phyloP scores from a whole-genome alignment of 2,329 filamentous ascomycete genomes.

The Epichloe festucae region DNA sequence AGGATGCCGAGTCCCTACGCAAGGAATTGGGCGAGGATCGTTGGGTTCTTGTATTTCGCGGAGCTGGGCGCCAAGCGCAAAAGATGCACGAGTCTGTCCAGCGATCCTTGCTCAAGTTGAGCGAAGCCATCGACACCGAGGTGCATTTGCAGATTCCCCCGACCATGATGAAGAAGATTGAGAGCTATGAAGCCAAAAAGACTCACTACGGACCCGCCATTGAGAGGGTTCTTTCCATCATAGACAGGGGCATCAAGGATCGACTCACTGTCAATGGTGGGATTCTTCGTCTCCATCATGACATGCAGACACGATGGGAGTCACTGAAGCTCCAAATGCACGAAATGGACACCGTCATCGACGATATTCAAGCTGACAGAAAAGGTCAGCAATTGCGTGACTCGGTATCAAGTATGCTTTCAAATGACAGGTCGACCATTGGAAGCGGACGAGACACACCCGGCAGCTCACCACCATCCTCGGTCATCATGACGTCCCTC shows the following conservation, averaged over 20 bases:
- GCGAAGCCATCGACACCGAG: constrained; percentile 63
- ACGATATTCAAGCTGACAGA: constrained; percentile 53
- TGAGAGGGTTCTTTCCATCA: constrained; percentile 79
- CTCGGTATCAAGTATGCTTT: constrained; percentile 85
- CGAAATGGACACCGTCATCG: constrained; percentile 62
- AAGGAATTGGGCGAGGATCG: constrained; percentile 89
- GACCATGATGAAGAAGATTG: constrained; percentile 66
- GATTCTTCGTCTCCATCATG: constrained; percentile 71
- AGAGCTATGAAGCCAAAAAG: constrained; percentile 91
- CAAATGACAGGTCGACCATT: constrained; percentile 61
- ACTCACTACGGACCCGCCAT: constrained; percentile 89
- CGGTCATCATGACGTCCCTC: constrained; percentile 45
- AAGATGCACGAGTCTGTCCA: constrained; percentile 97
- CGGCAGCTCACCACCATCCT: constrained; percentile 51
- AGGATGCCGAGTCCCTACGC: constrained; percentile 77
- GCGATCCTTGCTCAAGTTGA: constrained; percentile 70
- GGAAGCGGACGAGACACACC: constrained; percentile 60
- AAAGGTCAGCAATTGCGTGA: constrained; percentile 70
- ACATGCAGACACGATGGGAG: constrained; percentile 75
- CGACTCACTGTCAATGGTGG: constrained; percentile 95
- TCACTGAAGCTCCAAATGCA: constrained; percentile 62
- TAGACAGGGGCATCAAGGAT: constrained; percentile 89
- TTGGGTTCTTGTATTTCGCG: constrained; percentile 91
- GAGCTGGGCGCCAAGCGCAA: constrained; percentile 78
- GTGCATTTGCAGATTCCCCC: constrained; percentile 60